phyloP scores from a whole-genome alignment of 2,329 filamentous ascomycete genomes.

The Colletotrichum noveboracense region DNA sequence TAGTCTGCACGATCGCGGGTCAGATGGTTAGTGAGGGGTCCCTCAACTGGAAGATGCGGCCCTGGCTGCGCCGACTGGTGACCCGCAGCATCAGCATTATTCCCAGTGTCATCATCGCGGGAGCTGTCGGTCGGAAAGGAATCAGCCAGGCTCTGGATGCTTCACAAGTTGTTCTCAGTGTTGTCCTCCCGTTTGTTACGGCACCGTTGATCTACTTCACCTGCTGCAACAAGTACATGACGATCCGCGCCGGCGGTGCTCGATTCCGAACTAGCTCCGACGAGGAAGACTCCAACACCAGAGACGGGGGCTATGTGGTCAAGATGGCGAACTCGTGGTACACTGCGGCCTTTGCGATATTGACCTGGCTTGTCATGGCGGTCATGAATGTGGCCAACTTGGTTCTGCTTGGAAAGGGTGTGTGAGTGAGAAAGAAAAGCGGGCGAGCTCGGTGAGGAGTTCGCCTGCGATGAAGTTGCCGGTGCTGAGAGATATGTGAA shows the following conservation, averaged over 20 bases:
- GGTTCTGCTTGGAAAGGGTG: constrained; percentile 59
- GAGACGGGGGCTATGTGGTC: constrained; percentile 31
- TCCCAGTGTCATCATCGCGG: constrained; percentile 84
- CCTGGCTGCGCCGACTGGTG: constrained; percentile 80
- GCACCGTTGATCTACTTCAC: constrained; percentile 88
- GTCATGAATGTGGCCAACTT: constrained; percentile 81
- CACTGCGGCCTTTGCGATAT: constrained; percentile 55
- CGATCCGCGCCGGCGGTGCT: constrained; percentile 55
- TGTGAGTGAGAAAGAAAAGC: background rate
- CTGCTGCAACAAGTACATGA: constrained; percentile 81
- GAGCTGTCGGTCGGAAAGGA: constrained; percentile 73
- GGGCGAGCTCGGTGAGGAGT: constrained; percentile 9
- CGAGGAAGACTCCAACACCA: constrained; percentile 20
- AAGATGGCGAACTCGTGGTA: constrained; percentile 79
- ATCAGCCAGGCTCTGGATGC: constrained; percentile 76
- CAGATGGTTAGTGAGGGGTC: constrained; percentile 91
- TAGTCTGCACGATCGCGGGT: constrained; percentile 87
- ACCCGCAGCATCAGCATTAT: constrained; percentile 83
- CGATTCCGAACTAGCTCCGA: constrained; percentile 35
- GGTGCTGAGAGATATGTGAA: background rate
- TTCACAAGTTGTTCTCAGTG: constrained; percentile 78
- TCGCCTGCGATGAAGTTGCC: background rate
- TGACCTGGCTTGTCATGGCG: constrained; percentile 77
- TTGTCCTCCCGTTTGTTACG: constrained; percentile 82
- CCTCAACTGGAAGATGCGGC: constrained; percentile 73